A percentile compares a stretch with the other conserved stretches of the same genome.
phyloP scores from a whole-genome alignment of 139 green algal species.

The Chlamydomonas sphaeroides region DNA sequence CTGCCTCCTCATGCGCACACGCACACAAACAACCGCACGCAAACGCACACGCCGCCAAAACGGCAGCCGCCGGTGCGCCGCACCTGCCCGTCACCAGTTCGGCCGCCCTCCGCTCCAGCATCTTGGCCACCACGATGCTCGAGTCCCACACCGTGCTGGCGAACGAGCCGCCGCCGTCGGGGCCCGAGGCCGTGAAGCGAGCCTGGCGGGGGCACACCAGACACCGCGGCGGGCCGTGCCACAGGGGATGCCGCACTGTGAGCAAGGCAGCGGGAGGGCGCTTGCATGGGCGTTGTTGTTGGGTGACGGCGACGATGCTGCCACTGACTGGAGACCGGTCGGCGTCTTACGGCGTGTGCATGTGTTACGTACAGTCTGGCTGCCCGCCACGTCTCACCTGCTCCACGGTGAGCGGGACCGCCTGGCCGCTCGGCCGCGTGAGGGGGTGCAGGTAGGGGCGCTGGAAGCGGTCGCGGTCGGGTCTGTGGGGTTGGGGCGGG shows the following conservation, averaged over 20 bases:
- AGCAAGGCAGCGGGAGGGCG: too few species aligned
- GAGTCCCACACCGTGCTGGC: slow-evolving; percentile 82
- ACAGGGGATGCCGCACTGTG: too few species aligned
- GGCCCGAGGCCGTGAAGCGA: background rate
- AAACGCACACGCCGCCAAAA: background rate
- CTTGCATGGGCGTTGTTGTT: too few species aligned
- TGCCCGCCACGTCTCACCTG: too few species aligned
- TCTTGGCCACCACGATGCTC: slow-evolving; percentile 74
- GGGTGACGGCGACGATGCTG: too few species aligned
- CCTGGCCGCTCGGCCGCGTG: background rate
- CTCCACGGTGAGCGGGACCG: slow-evolving; percentile 58
- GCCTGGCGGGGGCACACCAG: background rate
- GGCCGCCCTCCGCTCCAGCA: slow-evolving; percentile 47
- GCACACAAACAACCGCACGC: too few species aligned
- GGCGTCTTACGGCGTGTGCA: too few species aligned
- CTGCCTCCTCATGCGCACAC: too few species aligned
- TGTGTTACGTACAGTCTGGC: too few species aligned
- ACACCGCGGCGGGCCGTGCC: background rate
- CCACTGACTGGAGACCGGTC: too few species aligned
- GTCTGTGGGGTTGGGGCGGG: too few species aligned
- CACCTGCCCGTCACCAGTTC: background rate
- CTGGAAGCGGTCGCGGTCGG: slow-evolving; percentile 68
- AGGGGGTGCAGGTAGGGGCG: slow-evolving; percentile 69
- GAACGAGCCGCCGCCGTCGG: slow-evolving; percentile 59
- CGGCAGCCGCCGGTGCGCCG: background rate